Conservation (phyloP, 305 asterid genomes). For the Fraxinus paxiana region DNA sequence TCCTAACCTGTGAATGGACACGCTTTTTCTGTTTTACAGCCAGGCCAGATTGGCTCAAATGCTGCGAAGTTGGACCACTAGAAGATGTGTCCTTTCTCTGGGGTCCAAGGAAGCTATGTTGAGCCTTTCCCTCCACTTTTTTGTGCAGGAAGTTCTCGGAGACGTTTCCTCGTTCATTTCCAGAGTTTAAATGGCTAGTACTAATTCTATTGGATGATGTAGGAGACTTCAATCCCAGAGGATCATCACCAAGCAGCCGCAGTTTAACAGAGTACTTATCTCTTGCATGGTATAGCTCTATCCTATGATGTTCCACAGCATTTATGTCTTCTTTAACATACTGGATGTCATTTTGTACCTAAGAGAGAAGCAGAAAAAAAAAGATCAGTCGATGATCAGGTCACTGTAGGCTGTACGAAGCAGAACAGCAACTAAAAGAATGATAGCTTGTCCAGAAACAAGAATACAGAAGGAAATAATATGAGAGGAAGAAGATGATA, state of each 20-base stretch:
- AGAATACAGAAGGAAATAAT: neutral
- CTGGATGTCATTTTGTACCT: constrained; percentile 67
- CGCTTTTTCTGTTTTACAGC: constrained; percentile 69
- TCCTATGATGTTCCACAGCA: constrained; percentile 64
- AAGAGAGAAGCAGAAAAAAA: constrained; percentile 17
- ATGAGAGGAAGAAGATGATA: neutral
- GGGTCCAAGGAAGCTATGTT: constrained; percentile 33
- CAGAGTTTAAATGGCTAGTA: constrained; percentile 44
- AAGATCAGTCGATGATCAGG: neutral
- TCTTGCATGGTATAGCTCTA: constrained; percentile 61
- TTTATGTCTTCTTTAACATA: constrained; percentile 65
- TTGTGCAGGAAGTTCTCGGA: constrained; percentile 40
- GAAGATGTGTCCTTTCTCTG: constrained; percentile 53
- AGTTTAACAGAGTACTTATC: constrained; percentile 60
- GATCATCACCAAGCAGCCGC: constrained; percentile 53
- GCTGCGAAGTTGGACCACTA: constrained; percentile 53
- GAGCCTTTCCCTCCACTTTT: constrained; percentile 48
- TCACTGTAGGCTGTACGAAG: neutral
- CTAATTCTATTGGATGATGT: constrained; percentile 50
- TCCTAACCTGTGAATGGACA: constrained; percentile 70
- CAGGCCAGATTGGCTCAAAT: constrained; percentile 60
- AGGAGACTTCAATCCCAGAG: constrained; percentile 38
- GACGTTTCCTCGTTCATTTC: constrained; percentile 42
- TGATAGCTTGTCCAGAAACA: neutral
- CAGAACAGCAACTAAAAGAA: neutral